A percentile compares a stretch with the other conserved stretches of the same genome.
These are phyloP conservation scores for Entoloma clypeatum DNA, from an alignment of 1,284 basidiomycete genomes.

Conservation along the genomic window DNA sequence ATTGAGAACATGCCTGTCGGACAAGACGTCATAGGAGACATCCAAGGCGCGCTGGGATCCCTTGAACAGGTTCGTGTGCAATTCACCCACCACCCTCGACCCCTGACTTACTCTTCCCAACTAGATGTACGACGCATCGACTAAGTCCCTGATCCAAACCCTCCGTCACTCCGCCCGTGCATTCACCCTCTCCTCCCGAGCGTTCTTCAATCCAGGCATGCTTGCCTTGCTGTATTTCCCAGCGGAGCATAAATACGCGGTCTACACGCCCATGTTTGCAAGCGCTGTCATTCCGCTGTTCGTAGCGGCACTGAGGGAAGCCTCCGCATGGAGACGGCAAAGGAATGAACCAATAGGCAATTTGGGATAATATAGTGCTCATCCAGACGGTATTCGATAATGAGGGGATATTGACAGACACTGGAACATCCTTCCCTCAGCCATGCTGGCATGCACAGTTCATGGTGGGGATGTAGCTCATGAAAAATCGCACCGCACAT, in stretches of 20 bases:
- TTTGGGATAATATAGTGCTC: too few relatives aligned
- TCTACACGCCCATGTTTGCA: slow-evolving; percentile 91
- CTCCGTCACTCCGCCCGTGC: slow-evolving; percentile 67
- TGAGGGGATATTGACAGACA: too few relatives aligned
- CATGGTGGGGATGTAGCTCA: too few relatives aligned
- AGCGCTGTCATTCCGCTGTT: slow-evolving; percentile 82
- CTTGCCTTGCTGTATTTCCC: slow-evolving; percentile 95
- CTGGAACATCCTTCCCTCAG: too few relatives aligned
- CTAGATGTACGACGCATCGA: slow-evolving; percentile 43
- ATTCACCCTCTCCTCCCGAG: slow-evolving; percentile 72
- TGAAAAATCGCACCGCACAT: too few relatives aligned
- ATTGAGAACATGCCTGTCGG: slow-evolving; percentile 91
- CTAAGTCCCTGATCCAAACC: slow-evolving; percentile 41
- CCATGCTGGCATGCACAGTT: too few relatives aligned
- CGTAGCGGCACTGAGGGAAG: slow-evolving; percentile 69
- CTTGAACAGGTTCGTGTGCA: slow-evolving; percentile 60
- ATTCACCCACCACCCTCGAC: slow-evolving; percentile 5
- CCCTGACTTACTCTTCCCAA: slow-evolving; percentile 9
- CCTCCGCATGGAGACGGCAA: slow-evolving; percentile 51
- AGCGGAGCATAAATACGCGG: slow-evolving; percentile 91
- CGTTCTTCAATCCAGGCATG: slow-evolving; percentile 98
- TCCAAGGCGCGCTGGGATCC: slow-evolving; percentile 64
- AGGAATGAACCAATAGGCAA: slow-evolving; percentile 17
- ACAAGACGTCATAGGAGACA: slow-evolving; percentile 67
- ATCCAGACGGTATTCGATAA: too few relatives aligned